Evolutionary conservation across 169 alveolate genomes (phyloP).

Genomic region (Cryptosporidium ubiquitum): DNA sequence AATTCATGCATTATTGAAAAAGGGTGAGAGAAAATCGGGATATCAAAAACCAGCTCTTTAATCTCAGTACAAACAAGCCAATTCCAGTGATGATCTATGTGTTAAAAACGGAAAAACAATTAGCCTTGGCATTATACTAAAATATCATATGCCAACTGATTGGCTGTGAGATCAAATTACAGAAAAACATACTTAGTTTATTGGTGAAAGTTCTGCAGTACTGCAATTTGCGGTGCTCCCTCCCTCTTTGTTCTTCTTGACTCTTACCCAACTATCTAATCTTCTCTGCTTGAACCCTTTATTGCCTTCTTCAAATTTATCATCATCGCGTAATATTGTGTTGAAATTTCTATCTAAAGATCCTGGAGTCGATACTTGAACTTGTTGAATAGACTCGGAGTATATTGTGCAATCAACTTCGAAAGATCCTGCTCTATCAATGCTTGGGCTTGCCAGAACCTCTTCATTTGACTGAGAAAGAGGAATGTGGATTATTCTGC

Average conservation of each 20-base stretch:
- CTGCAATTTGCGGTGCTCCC: conserved; percentile 55
- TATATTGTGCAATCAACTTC: background rate
- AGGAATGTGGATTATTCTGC: conserved; percentile 64
- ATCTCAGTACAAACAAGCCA: background rate
- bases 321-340: background rate
- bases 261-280: conserved; percentile 65
- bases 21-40: background rate
- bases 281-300: conserved; percentile 70
- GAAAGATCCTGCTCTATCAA: background rate
- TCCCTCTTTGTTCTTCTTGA: conserved; percentile 1
- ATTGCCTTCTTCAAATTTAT: background rate
- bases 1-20: background rate
- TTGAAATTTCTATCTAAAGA: background rate
- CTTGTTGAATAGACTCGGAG: background rate
- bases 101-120: background rate
- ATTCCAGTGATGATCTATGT: background rate
- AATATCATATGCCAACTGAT: background rate
- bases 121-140: background rate
- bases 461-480: conserved; percentile 74
- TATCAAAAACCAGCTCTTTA: background rate
- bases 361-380: background rate
- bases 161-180: background rate
- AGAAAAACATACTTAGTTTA: background rate
- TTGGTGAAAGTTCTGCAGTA: conserved; percentile 63
- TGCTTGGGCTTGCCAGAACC: conserved; percentile 15